These are phyloP conservation scores for Beauveria sp. DNA, from an alignment of 2,329 filamentous ascomycete genomes.

Conservation along the genomic window DNA sequence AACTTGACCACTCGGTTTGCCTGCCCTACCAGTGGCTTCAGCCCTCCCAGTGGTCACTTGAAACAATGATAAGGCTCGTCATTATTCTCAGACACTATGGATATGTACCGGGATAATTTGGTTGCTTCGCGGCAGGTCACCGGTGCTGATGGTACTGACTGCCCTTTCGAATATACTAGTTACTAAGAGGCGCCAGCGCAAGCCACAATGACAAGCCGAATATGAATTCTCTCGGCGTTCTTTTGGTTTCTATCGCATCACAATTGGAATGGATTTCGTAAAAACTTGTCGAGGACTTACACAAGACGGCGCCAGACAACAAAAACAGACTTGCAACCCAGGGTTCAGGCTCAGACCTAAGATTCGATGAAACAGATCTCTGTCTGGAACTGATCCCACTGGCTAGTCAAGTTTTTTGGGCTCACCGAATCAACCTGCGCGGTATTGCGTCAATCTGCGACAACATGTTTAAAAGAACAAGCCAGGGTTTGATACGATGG, in stretches of 20 bases:
- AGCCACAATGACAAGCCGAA: neutral
- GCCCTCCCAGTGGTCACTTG: neutral
- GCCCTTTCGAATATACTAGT: neutral
- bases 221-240: neutral
- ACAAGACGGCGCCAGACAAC: neutral
- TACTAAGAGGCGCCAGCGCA: neutral
- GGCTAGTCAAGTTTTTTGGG: neutral
- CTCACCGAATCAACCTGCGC: too few species aligned
- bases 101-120: neutral
- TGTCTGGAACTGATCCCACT: neutral
- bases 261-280: neutral
- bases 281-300: neutral
- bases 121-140: neutral
- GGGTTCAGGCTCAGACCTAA: neutral
- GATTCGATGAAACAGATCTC: neutral
- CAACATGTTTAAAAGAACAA: neutral
- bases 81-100: neutral
- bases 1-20: neutral
- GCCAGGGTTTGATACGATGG: constrained; percentile 2
- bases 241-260: neutral
- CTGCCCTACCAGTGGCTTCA: constrained; percentile 1
- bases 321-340: neutral
- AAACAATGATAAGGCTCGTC: neutral
- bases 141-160: neutral
- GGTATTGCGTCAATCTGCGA: too few species aligned